phyloP scores from a whole-genome alignment of 1,284 basidiomycete genomes.

The Puccinia triticina region DNA sequence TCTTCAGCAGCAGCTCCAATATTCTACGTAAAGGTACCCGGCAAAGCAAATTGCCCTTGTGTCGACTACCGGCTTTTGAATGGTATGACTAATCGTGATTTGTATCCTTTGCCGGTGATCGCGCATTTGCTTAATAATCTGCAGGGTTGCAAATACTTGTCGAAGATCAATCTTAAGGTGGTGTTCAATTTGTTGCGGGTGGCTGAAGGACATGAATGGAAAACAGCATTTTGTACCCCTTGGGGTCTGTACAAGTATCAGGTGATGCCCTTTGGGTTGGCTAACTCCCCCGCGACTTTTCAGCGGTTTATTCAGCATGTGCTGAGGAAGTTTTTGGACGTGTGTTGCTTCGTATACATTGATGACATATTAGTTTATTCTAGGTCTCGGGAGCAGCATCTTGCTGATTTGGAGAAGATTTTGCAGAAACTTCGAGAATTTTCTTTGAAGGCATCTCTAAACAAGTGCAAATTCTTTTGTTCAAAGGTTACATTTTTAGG shows the following conservation, averaged over 20 bases:
- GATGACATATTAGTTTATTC: too few species aligned
- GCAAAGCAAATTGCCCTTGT: too few species aligned
- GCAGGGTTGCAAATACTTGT: too few species aligned
- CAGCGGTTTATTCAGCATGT: slow-evolving; percentile 41
- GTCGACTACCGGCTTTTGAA: slow-evolving; percentile 46
- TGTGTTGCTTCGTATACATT: too few species aligned
- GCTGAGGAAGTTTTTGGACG: too few species aligned
- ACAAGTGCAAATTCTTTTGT: too few species aligned
- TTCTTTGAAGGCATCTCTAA: too few species aligned
- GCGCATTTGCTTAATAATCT: slow-evolving; percentile 22
- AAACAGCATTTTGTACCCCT: slow-evolving; percentile 61
- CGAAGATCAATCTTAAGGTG: too few species aligned
- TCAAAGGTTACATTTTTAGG: too few species aligned
- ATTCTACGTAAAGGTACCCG: too few species aligned
- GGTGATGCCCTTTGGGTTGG: slow-evolving; percentile 63
- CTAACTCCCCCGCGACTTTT: slow-evolving; percentile 60
- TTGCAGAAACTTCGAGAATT: too few species aligned
- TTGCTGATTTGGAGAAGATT: slow-evolving; percentile 28
- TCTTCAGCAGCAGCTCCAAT: background rate
- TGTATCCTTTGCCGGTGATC: slow-evolving; percentile 31
- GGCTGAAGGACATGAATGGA: slow-evolving; percentile 58
- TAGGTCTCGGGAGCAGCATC: slow-evolving; percentile 60
- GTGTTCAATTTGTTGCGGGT: too few species aligned
- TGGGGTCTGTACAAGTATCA: slow-evolving; percentile 62
- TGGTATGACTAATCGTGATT: slow-evolving; percentile 52